These are phyloP conservation scores for Xylaria sp. DNA, from an alignment of 2,329 filamentous ascomycete genomes.

Conservation along the genomic window DNA sequence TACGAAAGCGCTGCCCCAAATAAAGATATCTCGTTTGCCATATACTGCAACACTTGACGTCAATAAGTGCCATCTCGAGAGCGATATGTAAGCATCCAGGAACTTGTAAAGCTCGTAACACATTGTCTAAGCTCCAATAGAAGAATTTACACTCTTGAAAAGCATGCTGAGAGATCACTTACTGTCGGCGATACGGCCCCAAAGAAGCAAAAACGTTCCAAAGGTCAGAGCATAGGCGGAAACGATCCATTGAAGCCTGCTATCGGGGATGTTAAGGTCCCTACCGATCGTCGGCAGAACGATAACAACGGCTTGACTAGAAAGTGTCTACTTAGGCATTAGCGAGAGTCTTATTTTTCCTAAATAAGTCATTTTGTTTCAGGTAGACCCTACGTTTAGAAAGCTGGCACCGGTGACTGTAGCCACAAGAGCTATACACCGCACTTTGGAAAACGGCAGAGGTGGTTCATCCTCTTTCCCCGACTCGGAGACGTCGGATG, in stretches of 20 bases:
- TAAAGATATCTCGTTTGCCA: constrained; percentile 72
- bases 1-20: constrained; percentile 71
- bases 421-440: constrained; percentile 64
- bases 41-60: constrained; percentile 56
- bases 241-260: constrained; percentile 72
- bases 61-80: background rate
- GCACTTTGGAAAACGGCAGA: constrained; percentile 59
- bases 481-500: constrained; percentile 31
- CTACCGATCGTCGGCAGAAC: constrained; percentile 70
- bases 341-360: constrained; percentile 3
- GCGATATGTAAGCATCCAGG: no score
- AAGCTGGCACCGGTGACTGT: constrained; percentile 67
- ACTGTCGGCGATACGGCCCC: constrained; percentile 71
- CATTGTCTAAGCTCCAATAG: background rate
- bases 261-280: constrained; percentile 65
- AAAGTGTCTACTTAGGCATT: constrained; percentile 58
- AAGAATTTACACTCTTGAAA: background rate
- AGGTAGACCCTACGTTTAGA: constrained; percentile 57
- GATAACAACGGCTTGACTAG: constrained; percentile 68
- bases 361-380: no score
- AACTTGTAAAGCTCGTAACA: background rate
- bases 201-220: constrained; percentile 73
- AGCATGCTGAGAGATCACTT: background rate
- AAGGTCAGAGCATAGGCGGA: constrained; percentile 74
- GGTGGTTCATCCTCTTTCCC: constrained; percentile 36